Conservation (phyloP, 768 basidiomycete genomes). For the Boletellus sp. region DNA sequence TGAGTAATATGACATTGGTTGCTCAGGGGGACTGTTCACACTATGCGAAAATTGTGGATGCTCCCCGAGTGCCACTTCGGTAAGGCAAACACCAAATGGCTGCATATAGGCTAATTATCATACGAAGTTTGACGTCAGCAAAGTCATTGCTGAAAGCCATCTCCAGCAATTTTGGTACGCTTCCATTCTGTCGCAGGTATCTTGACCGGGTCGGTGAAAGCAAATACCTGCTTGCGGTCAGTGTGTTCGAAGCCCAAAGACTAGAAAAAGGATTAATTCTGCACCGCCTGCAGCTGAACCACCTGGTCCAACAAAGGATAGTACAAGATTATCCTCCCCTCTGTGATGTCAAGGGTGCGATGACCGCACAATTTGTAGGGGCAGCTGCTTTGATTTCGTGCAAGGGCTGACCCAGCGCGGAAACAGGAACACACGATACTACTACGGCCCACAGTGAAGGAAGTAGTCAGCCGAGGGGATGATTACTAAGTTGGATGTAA, state of each 20-base stretch:
- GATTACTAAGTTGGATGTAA: conserved; percentile 53
- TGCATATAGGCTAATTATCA: not conserved
- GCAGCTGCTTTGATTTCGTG: not conserved
- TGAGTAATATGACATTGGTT: conserved; percentile 1
- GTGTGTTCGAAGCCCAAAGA: conserved; percentile 18
- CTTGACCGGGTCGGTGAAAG: conserved; percentile 90
- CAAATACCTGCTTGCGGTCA: conserved; percentile 86
- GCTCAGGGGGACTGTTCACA: conserved; percentile 88
- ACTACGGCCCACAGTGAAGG: conserved; percentile 79
- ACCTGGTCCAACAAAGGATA: conserved; percentile 83
- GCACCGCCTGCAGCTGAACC: conserved; percentile 59
- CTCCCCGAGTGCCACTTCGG: conserved; percentile 72
- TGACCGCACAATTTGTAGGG: conserved; percentile 91
- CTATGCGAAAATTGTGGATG: conserved; percentile 74
- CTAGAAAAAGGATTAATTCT: not conserved
- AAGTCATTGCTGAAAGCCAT: conserved; percentile 85
- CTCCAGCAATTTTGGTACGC: conserved; percentile 88
- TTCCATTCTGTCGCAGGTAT: conserved; percentile 95
- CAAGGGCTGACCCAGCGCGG: conserved; percentile 5
- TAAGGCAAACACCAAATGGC: conserved; percentile 33
- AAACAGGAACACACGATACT: conserved; percentile 81
- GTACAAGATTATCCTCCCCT: conserved; percentile 93
- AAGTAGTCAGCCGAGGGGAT: conserved; percentile 79
- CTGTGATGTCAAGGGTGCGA: conserved; percentile 76
- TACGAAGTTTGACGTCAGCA: conserved; percentile 74